Evolutionary conservation across 2,329 filamentous ascomycete genomes (phyloP).

Genomic region (Fusarium foetens): DNA sequence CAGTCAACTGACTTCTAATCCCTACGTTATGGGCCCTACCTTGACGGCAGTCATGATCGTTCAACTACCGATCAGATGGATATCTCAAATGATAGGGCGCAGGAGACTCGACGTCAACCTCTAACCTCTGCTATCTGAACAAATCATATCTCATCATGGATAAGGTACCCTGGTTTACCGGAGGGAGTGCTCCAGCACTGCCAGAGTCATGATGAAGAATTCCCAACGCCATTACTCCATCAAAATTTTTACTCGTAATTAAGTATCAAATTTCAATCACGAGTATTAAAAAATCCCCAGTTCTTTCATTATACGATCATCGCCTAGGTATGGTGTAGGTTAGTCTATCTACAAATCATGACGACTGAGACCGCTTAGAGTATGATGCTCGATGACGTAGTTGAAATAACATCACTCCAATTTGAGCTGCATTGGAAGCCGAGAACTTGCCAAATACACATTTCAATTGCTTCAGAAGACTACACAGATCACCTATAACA

Average conservation of each 20-base stretch:
- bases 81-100: neutral
- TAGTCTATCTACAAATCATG: constrained; percentile 10
- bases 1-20: neutral
- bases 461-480: neutral
- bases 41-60: neutral
- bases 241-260: no score
- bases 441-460: constrained; percentile 6
- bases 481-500: neutral
- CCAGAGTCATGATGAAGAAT: neutral
- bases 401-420: neutral
- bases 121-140: neutral
- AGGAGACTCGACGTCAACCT: neutral
- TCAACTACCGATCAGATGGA: neutral
- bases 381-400: constrained; percentile 38
- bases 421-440: neutral
- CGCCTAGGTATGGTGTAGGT: neutral
- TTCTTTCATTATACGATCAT: neutral
- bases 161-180: neutral
- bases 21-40: neutral
- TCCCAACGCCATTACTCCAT: neutral
- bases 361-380: constrained; percentile 18
- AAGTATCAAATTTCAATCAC: neutral
- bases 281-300: neutral
- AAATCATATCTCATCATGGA: neutral
- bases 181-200: neutral